Evolutionary conservation across 78 protist species (phyloP), one percentile per base, ranked within the genome.

Genomic region (Dictyostelium brefeldianum): DNA sequence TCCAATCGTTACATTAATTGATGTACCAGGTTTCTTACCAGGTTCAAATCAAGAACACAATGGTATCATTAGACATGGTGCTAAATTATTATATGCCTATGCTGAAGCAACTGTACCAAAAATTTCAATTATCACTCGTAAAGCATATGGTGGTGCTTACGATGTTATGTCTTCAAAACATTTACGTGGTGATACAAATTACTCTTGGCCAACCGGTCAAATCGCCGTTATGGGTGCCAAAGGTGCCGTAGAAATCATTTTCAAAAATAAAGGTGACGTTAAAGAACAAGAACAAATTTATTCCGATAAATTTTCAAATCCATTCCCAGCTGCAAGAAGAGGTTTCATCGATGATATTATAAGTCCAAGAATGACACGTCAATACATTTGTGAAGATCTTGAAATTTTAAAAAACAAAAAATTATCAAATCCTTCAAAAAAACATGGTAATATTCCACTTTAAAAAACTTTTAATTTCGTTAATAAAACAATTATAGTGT

Each of bases 1-100:
- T 78, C 99, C 99, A 31, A 10, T 99, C 46, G 54, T 98, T 50
- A 98, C 99, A 17, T 89, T 98, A 15, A 99, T 98, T 18, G 99
- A 99, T 74, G 99, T 99, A 36, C 99, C 99, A 27, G 99, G 99
- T 56, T 99, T 98, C 98, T 95, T 98, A 41, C 99, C 99, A 10
- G 89, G 94, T 36, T 87, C 96, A 22, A 62, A 22, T 12, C 98
- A 97, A 56, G 99, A 97, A 83, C 96, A 93, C 92, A 95, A 96
- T 67, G 99, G 99, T 64, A 98, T 99, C 98, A 99, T 99, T 74
- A 96, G 99, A 75, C 98, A 98, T 74, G 99, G 99, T 65, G 99
- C 99, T 73, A 99, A 99, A 96, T 94, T 99, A 43, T 96, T 99
- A 41, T 98, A 96, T 85, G 99, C 99, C 20, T 99, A 97, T 83